These are phyloP conservation scores for Fusarium buxicola DNA, from an alignment of 2,329 filamentous ascomycete genomes.

Conservation along the genomic window DNA sequence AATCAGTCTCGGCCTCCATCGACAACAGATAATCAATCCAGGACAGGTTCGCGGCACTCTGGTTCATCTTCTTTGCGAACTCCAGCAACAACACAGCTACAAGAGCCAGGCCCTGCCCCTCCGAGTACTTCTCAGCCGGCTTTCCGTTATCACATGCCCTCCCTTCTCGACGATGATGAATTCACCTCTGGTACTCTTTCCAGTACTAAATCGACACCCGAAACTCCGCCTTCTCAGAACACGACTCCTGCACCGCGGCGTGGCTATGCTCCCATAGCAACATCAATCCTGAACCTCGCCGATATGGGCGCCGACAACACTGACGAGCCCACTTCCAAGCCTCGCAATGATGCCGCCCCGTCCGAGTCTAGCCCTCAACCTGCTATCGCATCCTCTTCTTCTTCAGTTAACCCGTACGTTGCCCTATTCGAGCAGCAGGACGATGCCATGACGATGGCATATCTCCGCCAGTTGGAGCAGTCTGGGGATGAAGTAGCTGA, in stretches of 20 bases:
- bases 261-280: constrained; percentile 38
- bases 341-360: background rate
- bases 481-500: constrained; percentile 43
- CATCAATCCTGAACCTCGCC: constrained; percentile 34
- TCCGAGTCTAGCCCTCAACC: background rate
- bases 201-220: constrained; percentile 2
- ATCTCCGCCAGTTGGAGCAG: constrained; percentile 46
- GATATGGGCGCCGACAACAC: constrained; percentile 17
- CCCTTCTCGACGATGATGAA: constrained; percentile 39
- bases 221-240: constrained; percentile 2
- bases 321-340: constrained; percentile 1
- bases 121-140: constrained; percentile 13
- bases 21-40: constrained; percentile 1
- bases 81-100: constrained; percentile 10
- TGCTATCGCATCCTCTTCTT: constrained; percentile 29
- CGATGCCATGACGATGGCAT: constrained; percentile 46
- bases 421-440: constrained; percentile 49
- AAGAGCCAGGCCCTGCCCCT: constrained; percentile 25
- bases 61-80: background rate
- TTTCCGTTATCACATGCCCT: constrained; percentile 36
- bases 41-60: constrained; percentile 36
- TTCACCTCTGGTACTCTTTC: constrained; percentile 14
- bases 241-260: constrained; percentile 6
- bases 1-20: background rate
- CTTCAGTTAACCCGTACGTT: constrained; percentile 46